Evolutionary conservation across 2,329 filamentous ascomycete species (phyloP), one percentile per base, ranked within the genome.

Genomic region (Penicillium griseofulvum): DNA sequence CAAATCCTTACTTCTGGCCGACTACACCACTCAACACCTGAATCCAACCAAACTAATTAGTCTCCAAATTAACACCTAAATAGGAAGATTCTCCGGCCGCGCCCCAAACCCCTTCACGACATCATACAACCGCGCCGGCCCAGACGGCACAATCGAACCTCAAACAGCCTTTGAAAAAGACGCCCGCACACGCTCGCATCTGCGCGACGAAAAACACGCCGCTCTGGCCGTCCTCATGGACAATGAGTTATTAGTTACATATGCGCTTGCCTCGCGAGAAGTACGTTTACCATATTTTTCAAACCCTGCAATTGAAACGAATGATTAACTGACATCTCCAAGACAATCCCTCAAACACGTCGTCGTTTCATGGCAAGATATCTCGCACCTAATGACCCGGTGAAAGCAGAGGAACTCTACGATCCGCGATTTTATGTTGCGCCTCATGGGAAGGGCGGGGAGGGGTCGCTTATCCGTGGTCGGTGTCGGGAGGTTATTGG

Each of bases 311-410:
- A n/a, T n/a, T n/a, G n/a, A n/a, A n/a, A n/a, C n/a, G n/a, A n/a
- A n/a, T n/a, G n/a, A 22, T 22, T 22, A 22, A 37, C 33, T 41
- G 48, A 50, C n/a, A 10, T 33, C 22, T n/a, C 5, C 4, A 44
- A 76, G 71, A 72, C 73, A 38, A 68, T 75, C 47, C 73, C 74
- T 1, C 69, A 75, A 68, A 67, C 71, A 24, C 70, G 73, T 34
- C 68, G 70, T 8, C 68, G 69, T 34, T 74, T 75, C 52, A 57
- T 68, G 28, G 63, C 72, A 8, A 71, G 71, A 39, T 62, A 75
- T 2, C 62, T 75, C 39, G 63, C 69, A 3, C 64, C 67, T 6
- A 65, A 66, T 11, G 65, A 71, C 46, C 60, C 64, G 0, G 44
- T 57, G 6, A 49, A 61, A 7, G 68, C 68, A n/a, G 63, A 66